Evolutionary conservation across 306 rosid species (phyloP).

Genomic region (Ochetophila trinervis): DNA sequence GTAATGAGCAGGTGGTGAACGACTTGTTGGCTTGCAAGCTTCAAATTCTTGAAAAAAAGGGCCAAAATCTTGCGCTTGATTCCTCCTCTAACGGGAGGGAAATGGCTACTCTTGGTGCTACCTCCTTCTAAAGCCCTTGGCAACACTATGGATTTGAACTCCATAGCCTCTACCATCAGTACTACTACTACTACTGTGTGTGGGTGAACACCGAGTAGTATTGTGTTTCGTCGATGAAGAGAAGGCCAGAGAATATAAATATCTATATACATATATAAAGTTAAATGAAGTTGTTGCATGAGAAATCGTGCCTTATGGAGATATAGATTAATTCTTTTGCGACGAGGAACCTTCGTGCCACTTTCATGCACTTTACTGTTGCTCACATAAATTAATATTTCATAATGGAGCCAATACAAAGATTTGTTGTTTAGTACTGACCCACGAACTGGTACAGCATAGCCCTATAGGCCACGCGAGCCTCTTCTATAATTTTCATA

Average conservation of each 20-base stretch:
- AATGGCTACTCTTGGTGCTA: constrained; percentile 3
- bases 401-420: too few relatives aligned
- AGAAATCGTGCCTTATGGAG: neutral
- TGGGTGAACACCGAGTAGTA: too few relatives aligned
- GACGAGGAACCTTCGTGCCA: constrained; percentile 27
- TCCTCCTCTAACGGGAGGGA: constrained; percentile 35
- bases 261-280: neutral
- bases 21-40: constrained; percentile 24
- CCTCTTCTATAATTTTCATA: too few relatives aligned
- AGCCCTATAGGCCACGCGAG: too few relatives aligned
- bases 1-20: constrained; percentile 4
- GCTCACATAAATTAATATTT: too few relatives aligned
- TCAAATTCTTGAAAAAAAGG: constrained; percentile 25
- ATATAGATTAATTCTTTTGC: neutral
- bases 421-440: neutral
- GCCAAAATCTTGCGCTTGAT: constrained; percentile 43
- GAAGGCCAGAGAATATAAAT: neutral
- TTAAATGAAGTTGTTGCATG: neutral
- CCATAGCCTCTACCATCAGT: constrained; percentile 13
- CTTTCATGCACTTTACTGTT: constrained; percentile 10
- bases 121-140: neutral
- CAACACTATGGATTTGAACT: neutral
- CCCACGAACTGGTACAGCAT: too few relatives aligned
- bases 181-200: too few relatives aligned
- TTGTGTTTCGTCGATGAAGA: too few relatives aligned